Evolutionary conservation across 2,329 filamentous ascomycete species (phyloP).

Genomic region (Penicillium sp.): DNA sequence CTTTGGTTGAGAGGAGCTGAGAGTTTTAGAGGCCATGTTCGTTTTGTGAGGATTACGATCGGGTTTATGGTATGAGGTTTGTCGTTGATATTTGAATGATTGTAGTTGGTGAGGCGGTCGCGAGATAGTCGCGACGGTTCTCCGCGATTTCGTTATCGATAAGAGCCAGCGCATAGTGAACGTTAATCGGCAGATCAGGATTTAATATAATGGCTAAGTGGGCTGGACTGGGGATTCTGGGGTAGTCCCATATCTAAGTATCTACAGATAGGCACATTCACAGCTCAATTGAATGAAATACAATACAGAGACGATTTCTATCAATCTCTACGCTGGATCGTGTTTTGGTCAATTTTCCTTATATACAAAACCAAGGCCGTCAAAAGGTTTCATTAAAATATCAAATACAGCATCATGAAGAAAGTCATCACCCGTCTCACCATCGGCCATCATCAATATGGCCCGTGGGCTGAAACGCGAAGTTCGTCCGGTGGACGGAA

Average conservation of each 20-base stretch:
- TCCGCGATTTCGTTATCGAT: background rate
- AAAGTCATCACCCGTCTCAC: conserved; percentile 26
- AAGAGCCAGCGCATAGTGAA: background rate
- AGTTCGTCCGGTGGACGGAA: conserved; percentile 5
- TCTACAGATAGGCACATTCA: too few species aligned
- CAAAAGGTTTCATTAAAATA: conserved; percentile 26
- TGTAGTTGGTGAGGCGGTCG: background rate
- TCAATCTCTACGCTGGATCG: conserved; percentile 15
- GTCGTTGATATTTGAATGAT: too few species aligned
- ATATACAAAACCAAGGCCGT: conserved; percentile 23
- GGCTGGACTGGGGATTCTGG: background rate
- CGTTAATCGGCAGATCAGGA: background rate
- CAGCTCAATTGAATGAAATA: too few species aligned
- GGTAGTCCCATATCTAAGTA: background rate
- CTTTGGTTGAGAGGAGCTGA: background rate
- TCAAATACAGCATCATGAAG: conserved; percentile 26
- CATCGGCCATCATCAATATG: conserved; percentile 24
- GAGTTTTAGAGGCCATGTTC: background rate
- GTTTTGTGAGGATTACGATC: background rate
- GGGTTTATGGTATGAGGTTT: background rate
- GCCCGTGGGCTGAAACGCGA: conserved; percentile 1
- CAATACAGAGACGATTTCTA: background rate
- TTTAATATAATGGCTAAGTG: background rate
- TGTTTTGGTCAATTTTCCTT: conserved; percentile 18
- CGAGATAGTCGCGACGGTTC: background rate